Evolutionary conservation across 495 filamentous ascomycete species (phyloP).

Genomic region (Acidiella bohemica): DNA sequence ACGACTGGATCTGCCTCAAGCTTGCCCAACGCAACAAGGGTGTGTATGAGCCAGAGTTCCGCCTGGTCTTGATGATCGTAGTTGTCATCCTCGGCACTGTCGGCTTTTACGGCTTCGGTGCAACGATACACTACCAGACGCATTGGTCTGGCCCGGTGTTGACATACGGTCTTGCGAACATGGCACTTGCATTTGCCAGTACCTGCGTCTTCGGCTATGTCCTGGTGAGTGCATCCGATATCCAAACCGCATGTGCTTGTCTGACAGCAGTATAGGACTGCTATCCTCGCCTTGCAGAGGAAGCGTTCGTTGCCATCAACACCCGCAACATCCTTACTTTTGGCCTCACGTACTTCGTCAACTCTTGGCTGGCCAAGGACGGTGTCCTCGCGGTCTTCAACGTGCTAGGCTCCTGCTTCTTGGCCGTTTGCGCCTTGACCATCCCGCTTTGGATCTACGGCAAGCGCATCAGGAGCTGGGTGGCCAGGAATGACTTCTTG

Average conservation of each 20-base stretch:
- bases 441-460: constrained; percentile 44
- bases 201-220: constrained; percentile 43
- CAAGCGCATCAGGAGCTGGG: constrained; percentile 35
- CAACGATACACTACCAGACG: constrained; percentile 41
- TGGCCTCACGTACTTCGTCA: constrained; percentile 38
- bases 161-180: constrained; percentile 40
- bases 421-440: constrained; percentile 36
- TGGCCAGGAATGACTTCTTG: constrained; percentile 35
- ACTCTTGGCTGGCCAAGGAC: constrained; percentile 35
- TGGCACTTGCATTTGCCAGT: constrained; percentile 39
- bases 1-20: constrained; percentile 37
- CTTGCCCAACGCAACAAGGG: constrained; percentile 36
- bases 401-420: constrained; percentile 36
- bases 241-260: background rate
- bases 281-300: constrained; percentile 38
- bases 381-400: constrained; percentile 38
- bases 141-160: constrained; percentile 42
- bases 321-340: constrained; percentile 41
- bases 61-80: constrained; percentile 37
- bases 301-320: constrained; percentile 45
- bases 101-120: constrained; percentile 49
- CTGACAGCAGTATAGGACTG: constrained; percentile 26
- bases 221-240: constrained; percentile 16
- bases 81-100: constrained; percentile 32
- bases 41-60: constrained; percentile 44